Evolutionary conservation across 2,329 filamentous ascomycete species (phyloP), one percentile per base, ranked within the genome.

Genomic region (Colletotrichum eremochloae): DNA sequence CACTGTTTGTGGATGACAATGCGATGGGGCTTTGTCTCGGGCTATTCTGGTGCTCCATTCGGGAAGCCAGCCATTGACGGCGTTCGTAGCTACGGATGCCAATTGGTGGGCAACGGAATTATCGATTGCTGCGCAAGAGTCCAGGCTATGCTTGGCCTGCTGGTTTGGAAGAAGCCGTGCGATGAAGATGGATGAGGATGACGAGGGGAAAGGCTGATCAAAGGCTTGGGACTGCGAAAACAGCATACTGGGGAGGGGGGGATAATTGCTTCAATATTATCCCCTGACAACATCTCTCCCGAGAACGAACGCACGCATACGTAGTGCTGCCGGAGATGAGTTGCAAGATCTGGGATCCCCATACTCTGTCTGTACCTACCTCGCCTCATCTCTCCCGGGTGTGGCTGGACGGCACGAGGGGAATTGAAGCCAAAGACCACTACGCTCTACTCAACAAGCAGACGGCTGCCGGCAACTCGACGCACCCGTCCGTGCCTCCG

Each of bases 21-120:
- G 36, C 52, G 46, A 60, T n/a, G 66, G 18, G 38, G 50, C 36
- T 62, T 63, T 63, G 58, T 33, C 50, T 52, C 31, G 48, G 53
- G 50, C 55, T 63, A 55, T 63, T 36, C 14, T 33, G 40, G 56
- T 42, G 65, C 40, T 14, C 20, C 9, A 48, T 18, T 42, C 40
- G 14, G 40, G 40, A 42, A 42, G 40, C 24, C 24, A 24, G 24
- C 24, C 24, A 24, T 24, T 24, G 24, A 24, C 24, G 33, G 33
- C 33, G 38, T 9, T 57, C 57, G 57, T 5, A 40, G 50, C 62
- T 38, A 11, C 50, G 33, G 24, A 33, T 6, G 44, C 31, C 33
- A 8, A 36, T 36, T 36, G 33, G 33, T 5, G 33, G 5, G 33
- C 2, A 3, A 31, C 38, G 29, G 24, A 24, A 24, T 24, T 24